Conservation (phyloP, 2,329 filamentous ascomycete species). For the Colletotrichum incanum region DNA sequence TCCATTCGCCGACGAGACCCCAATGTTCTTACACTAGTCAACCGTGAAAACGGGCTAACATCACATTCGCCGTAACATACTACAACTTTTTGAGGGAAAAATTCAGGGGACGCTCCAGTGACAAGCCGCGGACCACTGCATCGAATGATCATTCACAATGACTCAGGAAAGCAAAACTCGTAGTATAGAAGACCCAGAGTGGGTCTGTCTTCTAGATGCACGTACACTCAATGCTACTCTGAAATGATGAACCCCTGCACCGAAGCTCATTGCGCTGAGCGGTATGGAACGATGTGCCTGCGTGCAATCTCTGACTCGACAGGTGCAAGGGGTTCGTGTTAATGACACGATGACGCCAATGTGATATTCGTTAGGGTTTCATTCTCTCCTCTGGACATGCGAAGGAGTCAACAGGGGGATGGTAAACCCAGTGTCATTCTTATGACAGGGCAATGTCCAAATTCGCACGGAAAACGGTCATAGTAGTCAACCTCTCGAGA, state of each 20-base stretch:
- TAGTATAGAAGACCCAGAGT: neutral
- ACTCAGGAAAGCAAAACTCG: neutral
- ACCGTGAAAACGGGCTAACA: too few relatives aligned
- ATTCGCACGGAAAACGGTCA: neutral
- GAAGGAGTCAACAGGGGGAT: neutral
- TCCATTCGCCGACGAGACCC: neutral
- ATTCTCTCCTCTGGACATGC: neutral
- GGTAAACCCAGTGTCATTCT: neutral
- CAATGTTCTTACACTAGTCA: neutral
- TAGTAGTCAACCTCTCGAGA: neutral
- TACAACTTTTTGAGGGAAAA: neutral
- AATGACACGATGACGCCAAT: neutral
- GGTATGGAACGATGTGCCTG: neutral
- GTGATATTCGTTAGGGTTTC: neutral
- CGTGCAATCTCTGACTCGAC: neutral
- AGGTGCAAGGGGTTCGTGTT: too few relatives aligned
- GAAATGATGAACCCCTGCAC: too few relatives aligned
- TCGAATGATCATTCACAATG: neutral
- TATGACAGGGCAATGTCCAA: neutral
- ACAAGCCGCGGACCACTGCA: too few relatives aligned
- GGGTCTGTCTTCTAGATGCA: neutral
- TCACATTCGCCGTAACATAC: too few relatives aligned
- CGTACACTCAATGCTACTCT: neutral
- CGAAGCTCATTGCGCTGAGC: neutral
- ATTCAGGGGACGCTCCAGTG: neutral